A percentile compares a stretch with the other conserved stretches of the same genome.
These are phyloP conservation scores for Lactarius sp. DNA, from an alignment of 768 basidiomycete genomes.

Conservation along the genomic window DNA sequence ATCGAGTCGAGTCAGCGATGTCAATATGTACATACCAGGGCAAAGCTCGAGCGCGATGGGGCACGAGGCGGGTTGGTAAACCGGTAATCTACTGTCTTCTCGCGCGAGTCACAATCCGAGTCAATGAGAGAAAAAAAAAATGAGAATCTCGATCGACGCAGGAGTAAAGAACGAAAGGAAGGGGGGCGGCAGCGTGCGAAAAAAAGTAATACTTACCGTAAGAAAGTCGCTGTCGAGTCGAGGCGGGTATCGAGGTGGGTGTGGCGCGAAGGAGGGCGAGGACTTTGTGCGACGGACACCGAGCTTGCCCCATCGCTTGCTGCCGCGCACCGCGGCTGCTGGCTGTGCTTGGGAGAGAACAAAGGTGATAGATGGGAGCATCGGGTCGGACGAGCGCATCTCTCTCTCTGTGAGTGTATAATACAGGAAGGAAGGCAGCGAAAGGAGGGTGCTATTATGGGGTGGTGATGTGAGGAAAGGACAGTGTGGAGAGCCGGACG, in stretches of 20 bases:
- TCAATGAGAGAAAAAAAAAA: background rate
- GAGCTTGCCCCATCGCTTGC: slow-evolving; percentile 2
- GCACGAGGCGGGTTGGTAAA: slow-evolving; percentile 14
- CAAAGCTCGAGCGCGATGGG: slow-evolving; percentile 24
- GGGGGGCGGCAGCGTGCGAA: background rate
- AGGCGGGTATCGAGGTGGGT: slow-evolving; percentile 24
- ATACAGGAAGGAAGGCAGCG: background rate
- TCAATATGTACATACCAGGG: slow-evolving; percentile 20
- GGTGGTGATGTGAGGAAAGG: background rate
- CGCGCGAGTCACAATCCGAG: background rate
- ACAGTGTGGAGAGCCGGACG: background rate
- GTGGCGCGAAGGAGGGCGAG: slow-evolving; percentile 15
- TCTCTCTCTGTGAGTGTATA: background rate
- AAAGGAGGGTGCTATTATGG: background rate
- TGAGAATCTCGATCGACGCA: background rate
- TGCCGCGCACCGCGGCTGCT: background rate
- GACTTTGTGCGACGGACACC: slow-evolving; percentile 14
- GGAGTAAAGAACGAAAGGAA: background rate
- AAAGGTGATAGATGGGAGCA: slow-evolving; percentile 25
- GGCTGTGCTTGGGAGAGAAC: slow-evolving; percentile 18
- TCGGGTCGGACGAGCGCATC: slow-evolving; percentile 22
- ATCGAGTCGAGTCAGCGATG: background rate
- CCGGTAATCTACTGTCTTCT: slow-evolving; percentile 25
- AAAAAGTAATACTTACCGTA: slow-evolving; percentile 12
- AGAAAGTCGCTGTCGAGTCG: slow-evolving; percentile 23